These are phyloP conservation scores for Fereydounia khargensis DNA, from an alignment of 1,284 basidiomycete genomes.

Conservation along the genomic window DNA sequence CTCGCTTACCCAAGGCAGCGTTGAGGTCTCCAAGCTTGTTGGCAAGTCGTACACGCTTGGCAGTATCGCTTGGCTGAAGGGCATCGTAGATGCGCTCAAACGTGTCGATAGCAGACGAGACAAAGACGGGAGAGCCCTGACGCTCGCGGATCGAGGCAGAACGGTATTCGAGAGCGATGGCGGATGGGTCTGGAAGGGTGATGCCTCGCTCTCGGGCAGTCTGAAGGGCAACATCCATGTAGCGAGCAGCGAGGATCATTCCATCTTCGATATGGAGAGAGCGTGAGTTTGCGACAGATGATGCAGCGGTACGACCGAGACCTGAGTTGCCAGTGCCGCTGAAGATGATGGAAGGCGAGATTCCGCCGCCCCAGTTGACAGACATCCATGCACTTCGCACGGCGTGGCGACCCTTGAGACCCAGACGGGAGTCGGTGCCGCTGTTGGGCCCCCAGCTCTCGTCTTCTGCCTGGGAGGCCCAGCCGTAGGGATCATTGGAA, in stretches of 20 bases:
- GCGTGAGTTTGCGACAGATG: conserved; percentile 13
- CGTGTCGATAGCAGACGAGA: conserved; percentile 11
- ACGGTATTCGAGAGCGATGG: conserved; percentile 17
- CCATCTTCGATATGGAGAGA: conserved; percentile 25
- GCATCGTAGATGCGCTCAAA: conserved; percentile 28
- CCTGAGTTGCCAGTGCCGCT: conserved; percentile 14
- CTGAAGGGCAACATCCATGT: conserved; percentile 31
- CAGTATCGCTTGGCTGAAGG: not conserved
- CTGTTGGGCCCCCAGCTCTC: conserved; percentile 26
- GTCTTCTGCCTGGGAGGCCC: conserved; percentile 21
- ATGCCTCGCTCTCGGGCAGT: conserved; percentile 36
- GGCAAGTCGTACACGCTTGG: conserved; percentile 31
- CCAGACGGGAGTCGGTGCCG: conserved; percentile 45
- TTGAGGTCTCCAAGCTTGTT: conserved; percentile 44
- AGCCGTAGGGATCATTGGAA: conserved; percentile 20
- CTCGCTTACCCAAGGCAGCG: conserved; percentile 10
- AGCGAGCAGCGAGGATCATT: conserved; percentile 35
- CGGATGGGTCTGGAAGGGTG: conserved; percentile 34
- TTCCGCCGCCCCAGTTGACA: conserved; percentile 49
- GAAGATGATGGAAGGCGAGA: conserved; percentile 41
- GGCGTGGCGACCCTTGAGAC: conserved; percentile 47
- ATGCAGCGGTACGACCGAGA: conserved; percentile 17
- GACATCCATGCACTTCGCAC: conserved; percentile 52
- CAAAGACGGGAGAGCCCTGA: conserved; percentile 17
- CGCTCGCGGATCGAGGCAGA: conserved; percentile 26